Conservation (phyloP, 345 rosid species). For the Eucalyptus polyanthemos region DNA sequence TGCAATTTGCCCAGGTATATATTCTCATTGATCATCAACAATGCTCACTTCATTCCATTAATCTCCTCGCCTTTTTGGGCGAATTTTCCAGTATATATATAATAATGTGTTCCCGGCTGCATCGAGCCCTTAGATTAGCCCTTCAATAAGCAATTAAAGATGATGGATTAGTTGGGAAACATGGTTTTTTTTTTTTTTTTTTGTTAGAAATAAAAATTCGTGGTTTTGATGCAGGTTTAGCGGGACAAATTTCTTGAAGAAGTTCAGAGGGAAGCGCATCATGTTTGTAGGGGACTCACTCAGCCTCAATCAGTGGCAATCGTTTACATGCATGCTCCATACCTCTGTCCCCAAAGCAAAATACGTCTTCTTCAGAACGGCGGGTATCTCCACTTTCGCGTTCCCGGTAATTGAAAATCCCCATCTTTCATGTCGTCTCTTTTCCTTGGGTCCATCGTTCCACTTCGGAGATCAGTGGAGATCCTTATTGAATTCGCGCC, state of each 20-base stretch:
- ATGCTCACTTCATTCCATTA: background rate
- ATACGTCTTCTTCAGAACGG: constrained; percentile 8
- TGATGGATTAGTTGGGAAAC: background rate
- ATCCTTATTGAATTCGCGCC: background rate
- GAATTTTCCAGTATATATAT: background rate
- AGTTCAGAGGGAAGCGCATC: constrained; percentile 39
- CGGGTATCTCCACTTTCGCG: constrained; percentile 45
- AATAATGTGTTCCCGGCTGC: background rate
- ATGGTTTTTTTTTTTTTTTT: background rate
- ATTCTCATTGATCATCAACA: background rate
- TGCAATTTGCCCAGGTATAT: constrained; percentile 45
- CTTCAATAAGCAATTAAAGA: background rate
- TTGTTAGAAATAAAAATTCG: background rate
- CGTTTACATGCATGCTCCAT: constrained; percentile 78
- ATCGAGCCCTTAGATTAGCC: background rate
- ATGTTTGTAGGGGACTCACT: constrained; percentile 88
- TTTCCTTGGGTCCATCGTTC: background rate
- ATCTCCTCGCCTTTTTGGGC: background rate
- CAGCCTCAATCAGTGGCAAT: constrained; percentile 84
- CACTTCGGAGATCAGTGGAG: background rate
- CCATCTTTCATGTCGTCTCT: background rate
- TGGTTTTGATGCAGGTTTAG: constrained; percentile 23
- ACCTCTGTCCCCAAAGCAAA: constrained; percentile 21
- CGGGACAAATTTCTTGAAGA: constrained; percentile 38
- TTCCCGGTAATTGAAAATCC: constrained; percentile 20